Base-by-base conservation (phyloP, 148 eudicot genomes). In the Beta vulgaris region DNA sequence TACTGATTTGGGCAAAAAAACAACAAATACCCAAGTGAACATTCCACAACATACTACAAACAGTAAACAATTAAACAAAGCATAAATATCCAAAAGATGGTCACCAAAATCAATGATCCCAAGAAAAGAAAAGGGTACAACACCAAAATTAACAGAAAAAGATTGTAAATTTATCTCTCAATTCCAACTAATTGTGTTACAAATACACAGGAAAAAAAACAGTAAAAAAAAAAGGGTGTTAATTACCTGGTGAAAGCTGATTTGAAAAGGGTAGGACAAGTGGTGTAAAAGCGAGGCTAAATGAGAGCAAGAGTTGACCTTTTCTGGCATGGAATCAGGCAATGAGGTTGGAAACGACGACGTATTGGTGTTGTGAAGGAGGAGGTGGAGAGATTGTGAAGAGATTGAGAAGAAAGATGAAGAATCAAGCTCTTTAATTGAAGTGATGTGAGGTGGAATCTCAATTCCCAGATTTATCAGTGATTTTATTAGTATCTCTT, bases 221-320 rank as follows among this genome's bases (percentile, higher is more conserved):
- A n/a, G n/a, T n/a, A n/a, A 54, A 71, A 9, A 12, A 46, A 62
- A 51, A 34, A 69, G 19, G 13, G 29, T 1, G 3, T 67, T n/a
- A n/a, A n/a, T n/a, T 69, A 87, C 91, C 86, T 84, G 86, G 66
- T 74, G 85, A 72, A 87, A 89, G 83, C 82, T 82, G 60, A 86
- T 74, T 40, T 89, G 34, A 67, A 42, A 67, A 14, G 71, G 71
- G 71, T 67, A 67, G 1, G 35, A 51, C 21, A 67, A 43, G 1
- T 67, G 14, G 12, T 42, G 71, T 10, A 67, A 43, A 42, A 26
- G 3, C 4, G 51, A 23, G 12, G 71, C 54, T 35, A 67, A 25
- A 67, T 43, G 46, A 43, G 71, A 42, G n/a, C 71, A 67, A 14
- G 71, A 67, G 12, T 42, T 67, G 71, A 67, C 53, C 53, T 67